Evolutionary conservation across 495 filamentous ascomycete species (phyloP).

Genomic region (Aspergillus hancockii): DNA sequence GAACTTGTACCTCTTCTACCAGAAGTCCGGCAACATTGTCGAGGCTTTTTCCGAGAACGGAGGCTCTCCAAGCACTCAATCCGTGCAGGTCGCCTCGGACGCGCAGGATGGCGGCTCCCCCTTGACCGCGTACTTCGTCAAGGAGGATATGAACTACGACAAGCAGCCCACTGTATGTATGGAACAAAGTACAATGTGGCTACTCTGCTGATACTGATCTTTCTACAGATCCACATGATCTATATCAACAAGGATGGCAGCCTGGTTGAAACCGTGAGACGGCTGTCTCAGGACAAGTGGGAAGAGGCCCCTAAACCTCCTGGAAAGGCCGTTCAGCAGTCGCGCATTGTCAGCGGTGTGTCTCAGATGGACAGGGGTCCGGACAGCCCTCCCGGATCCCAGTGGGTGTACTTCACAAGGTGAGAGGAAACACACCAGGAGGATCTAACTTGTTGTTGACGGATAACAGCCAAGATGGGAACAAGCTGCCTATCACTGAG

Average conservation of each 20-base stretch:
- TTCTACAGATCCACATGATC: not conserved
- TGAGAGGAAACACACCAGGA: not conserved
- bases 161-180: not conserved
- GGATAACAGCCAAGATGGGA: not conserved
- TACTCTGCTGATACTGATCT: not conserved
- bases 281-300: not conserved
- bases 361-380: not conserved
- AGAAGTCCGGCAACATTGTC: not conserved
- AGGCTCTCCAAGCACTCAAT: not conserved
- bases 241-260: not conserved
- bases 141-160: not conserved
- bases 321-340: not conserved
- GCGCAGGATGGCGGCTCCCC: not conserved
- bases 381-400: not conserved
- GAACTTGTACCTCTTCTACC: not conserved
- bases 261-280: not conserved
- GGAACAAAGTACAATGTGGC: not conserved
- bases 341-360: not conserved
- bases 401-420: not conserved
- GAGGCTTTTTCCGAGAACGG: not conserved
- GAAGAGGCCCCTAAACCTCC: not conserved
- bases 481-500: not conserved
- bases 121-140: not conserved
- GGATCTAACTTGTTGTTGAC: not conserved
- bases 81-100: not conserved